Evolutionary conservation across 2,329 filamentous ascomycete species (phyloP), one percentile per base, ranked within the genome.

Genomic region (Alternaria postmessia): DNA sequence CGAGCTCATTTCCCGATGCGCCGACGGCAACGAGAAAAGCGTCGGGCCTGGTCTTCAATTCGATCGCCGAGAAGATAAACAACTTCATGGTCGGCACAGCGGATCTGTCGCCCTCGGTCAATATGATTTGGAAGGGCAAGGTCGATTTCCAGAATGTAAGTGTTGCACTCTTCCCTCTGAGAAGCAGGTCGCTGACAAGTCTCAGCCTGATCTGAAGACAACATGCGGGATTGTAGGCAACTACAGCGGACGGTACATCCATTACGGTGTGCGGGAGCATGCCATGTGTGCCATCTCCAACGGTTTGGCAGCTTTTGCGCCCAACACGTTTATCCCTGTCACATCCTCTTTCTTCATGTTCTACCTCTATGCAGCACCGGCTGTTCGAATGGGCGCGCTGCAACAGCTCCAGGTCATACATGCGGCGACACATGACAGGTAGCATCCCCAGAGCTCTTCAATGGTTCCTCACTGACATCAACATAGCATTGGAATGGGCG

Each of bases 61-160:
- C 46, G 1, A 41, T 63, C 26, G 49, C 46, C 7, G 61, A 57
- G 7, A 58, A 55, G 32, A 58, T 57, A 2, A 53, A 49, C 36
- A 0, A 80, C 73, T 98, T 98, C 90, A 89, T 95, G 81, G 93
- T 96, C 86, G 81, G 92, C 84, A 69, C 61, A 7, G 54, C 62
- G 38, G 90, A 88, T 77, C 78, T 68, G 76, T 90, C 73, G 84
- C 82, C 89, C 83, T 64, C 65, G 0, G 63, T 71, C 14, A 75
- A 74, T 65, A 84, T 88, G 81, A 81, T 80, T 18, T 87, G 77
- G 46, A 83, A 83, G 63, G 75, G 43, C 79, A 84, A 62, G 6
- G 38, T 62, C 14, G 58, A 62, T 59, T 83, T 86, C 72, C 82
- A 86, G 65, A 75, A 59, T 28, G 55, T 54, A 58, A 39, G 55